Conservation (phyloP, 1,284 basidiomycete species). For the Irpex sp. region DNA sequence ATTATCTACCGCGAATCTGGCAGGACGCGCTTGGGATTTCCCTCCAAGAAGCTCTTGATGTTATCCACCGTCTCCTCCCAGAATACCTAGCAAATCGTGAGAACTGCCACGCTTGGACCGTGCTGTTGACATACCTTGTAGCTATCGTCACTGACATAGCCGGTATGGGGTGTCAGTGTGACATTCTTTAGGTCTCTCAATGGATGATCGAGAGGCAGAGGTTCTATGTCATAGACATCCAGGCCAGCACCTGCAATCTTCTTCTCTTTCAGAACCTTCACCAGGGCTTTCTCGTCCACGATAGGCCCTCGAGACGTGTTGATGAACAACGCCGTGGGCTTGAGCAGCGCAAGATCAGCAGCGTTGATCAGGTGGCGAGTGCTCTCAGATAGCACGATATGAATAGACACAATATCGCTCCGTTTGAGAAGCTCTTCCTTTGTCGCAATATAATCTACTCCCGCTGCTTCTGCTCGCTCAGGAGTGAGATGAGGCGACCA, state of each 20-base stretch:
- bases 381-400: constrained; percentile 51
- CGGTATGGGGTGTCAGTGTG: constrained; percentile 58
- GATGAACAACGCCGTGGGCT: constrained; percentile 53
- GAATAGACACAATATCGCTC: constrained; percentile 59
- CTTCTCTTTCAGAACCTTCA: constrained; percentile 45
- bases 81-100: constrained; percentile 20
- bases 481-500: constrained; percentile 66
- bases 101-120: background rate
- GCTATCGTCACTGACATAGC: constrained; percentile 49
- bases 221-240: constrained; percentile 62
- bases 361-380: constrained; percentile 46
- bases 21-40: constrained; percentile 26
- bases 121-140: constrained; percentile 36
- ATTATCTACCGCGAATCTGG: background rate
- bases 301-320: constrained; percentile 64
- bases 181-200: constrained; percentile 48
- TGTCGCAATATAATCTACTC: constrained; percentile 41
- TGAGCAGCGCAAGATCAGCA: constrained; percentile 47
- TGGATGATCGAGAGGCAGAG: constrained; percentile 53
- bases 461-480: constrained; percentile 49
- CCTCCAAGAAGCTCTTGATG: constrained; percentile 44
- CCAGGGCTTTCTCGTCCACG: constrained; percentile 50
- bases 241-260: constrained; percentile 52
- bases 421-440: constrained; percentile 50
- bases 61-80: constrained; percentile 47